Evolutionary conservation across 805 yeast species (phyloP).

Genomic region (Wickerhamiella qilinensis): DNA sequence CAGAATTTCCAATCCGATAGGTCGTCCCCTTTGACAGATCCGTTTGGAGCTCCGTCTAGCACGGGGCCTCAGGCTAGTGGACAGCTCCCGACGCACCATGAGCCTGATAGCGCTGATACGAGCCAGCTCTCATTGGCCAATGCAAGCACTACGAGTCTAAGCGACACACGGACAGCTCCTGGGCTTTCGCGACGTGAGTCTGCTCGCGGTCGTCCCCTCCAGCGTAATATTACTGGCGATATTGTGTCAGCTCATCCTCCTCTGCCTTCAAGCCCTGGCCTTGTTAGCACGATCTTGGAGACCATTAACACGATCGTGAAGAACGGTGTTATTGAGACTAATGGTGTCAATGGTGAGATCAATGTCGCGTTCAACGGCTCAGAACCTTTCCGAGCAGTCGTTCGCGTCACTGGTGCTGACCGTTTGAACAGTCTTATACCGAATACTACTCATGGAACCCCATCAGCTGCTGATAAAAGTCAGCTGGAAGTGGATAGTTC

Average conservation of each 20-base stretch:
- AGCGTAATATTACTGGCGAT: conserved; percentile 6
- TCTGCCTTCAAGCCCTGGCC: conserved; percentile 16
- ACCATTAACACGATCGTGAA: conserved; percentile 57
- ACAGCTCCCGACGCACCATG: neutral
- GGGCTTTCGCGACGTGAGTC: neutral
- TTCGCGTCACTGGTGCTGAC: conserved; percentile 1
- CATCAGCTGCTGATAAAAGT: neutral
- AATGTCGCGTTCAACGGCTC: conserved; percentile 31
- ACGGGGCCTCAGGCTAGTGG: no score
- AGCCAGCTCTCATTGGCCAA: neutral
- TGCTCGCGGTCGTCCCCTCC: conserved; percentile 7
- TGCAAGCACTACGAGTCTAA: neutral
- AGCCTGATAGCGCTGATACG: neutral
- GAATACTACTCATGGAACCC: neutral
- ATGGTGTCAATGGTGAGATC: conserved; percentile 61
- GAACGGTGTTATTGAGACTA: conserved; percentile 43
- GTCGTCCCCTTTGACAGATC: no score
- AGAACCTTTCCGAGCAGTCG: conserved; percentile 7
- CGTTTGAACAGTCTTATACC: neutral
- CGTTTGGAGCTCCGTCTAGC: no score
- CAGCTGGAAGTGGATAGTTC: neutral
- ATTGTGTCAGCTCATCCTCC: conserved; percentile 16
- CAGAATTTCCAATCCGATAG: no score
- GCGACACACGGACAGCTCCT: neutral
- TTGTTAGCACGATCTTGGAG: conserved; percentile 78